Evolutionary conservation across 2,329 filamentous ascomycete genomes (phyloP), one percentile per base, ranked within the genome.

Genomic region (Aspergillus udagawae): DNA sequence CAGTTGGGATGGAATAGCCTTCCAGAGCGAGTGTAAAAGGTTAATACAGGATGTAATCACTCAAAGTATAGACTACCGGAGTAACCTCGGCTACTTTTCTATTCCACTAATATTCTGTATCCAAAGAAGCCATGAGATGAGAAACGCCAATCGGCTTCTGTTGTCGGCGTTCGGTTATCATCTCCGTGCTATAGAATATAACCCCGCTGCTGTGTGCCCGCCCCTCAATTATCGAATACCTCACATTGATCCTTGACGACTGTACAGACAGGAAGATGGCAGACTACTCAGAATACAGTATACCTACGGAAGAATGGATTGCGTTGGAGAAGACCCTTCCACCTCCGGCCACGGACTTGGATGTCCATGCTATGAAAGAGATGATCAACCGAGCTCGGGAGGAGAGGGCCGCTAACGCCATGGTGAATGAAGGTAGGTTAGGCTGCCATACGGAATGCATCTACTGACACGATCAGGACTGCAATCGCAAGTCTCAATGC

Each of bases 301-400:
- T 67, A 1, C 70, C 74, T 5, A 77, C 74, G 55, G 66, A 72
- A 2, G 79, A 80, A 65, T 82, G 80, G 80, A 58, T 75, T 2
- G 75, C 71, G 0, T 60, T 79, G 0, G 73, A 76, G 55, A 63
- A 66, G 4, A 66, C 60, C 1, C 63, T 76, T n/a, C 68, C 71
- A 4, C 28, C 67, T 3, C n/a, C 60, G 2, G 64, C 69, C 2
- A 41, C 52, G 9, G 42, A 64, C 3, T 56, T 71, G 25, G 54
- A 64, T 8, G 7, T 66, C 4, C 57, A 66, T 2, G 60, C 74
- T 50, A 29, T 67, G 23, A 71, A 65, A 53, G 49, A 52, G 8
- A 45, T 61, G 3, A 54, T 61, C 23, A 79, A 78, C 51, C 67
- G 65, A 4, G 47, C 44, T 1, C 70, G 76, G 25, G 76, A 79